Evolutionary conservation across 2,329 filamentous ascomycete genomes (phyloP).

Genomic region (Coniochaeta hoffmannii): DNA sequence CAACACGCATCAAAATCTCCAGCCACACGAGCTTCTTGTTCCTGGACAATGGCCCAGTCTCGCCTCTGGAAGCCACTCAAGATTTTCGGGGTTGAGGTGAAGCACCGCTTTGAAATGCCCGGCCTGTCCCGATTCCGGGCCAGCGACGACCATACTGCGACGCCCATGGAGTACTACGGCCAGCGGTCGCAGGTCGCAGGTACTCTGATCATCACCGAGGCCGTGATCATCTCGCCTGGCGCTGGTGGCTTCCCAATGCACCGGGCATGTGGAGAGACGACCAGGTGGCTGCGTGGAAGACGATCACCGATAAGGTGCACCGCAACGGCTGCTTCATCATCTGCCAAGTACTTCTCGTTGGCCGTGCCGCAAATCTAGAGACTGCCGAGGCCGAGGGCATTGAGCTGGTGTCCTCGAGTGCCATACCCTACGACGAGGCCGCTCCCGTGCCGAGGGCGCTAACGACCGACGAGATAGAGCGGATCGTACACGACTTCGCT

Average conservation of each 20-base stretch:
- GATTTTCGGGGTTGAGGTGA: neutral
- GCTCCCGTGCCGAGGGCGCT: slow-evolving; percentile 27
- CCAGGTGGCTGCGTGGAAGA: slow-evolving; percentile 50
- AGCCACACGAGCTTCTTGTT: neutral
- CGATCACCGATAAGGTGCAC: slow-evolving; percentile 53
- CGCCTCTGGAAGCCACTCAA: neutral
- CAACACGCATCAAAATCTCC: neutral
- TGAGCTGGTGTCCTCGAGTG: slow-evolving; percentile 27
- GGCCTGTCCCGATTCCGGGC: neutral
- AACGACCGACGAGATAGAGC: slow-evolving; percentile 33
- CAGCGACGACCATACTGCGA: neutral
- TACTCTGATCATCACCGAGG: slow-evolving; percentile 31
- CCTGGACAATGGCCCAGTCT: neutral
- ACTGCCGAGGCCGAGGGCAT: slow-evolving; percentile 15
- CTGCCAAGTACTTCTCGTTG: slow-evolving; percentile 45
- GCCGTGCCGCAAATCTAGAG: slow-evolving; percentile 19
- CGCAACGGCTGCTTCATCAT: slow-evolving; percentile 50
- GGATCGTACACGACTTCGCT: slow-evolving; percentile 21
- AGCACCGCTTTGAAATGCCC: neutral
- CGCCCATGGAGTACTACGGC: slow-evolving; percentile 27
- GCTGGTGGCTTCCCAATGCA: slow-evolving; percentile 30
- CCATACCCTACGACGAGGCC: slow-evolving; percentile 34
- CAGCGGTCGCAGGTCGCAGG: slow-evolving; percentile 31
- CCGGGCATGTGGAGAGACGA: slow-evolving; percentile 48
- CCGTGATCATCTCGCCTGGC: slow-evolving; percentile 32